These are phyloP conservation scores for Cutaneotrichosporon dermatis DNA, from an alignment of 1,284 basidiomycete species.

Conservation along the genomic window DNA sequence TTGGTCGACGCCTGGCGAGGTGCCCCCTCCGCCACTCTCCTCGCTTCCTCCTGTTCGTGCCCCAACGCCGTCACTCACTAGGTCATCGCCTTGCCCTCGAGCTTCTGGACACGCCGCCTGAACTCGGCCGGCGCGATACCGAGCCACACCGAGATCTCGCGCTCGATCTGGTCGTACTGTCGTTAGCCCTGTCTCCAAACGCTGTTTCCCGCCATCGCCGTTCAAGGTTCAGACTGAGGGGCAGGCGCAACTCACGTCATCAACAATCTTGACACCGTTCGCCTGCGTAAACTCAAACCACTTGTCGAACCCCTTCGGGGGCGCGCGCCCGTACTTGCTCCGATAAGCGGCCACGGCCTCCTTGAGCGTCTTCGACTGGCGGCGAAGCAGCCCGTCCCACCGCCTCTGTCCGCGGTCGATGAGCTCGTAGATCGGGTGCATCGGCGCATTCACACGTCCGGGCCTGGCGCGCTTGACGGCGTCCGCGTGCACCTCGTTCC, in stretches of 20 bases:
- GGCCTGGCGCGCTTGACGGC: conserved; percentile 7
- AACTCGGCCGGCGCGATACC: conserved; percentile 41
- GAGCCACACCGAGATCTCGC: conserved; percentile 41
- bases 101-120: conserved; percentile 52
- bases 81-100: conserved; percentile 21
- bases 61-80: conserved; percentile 26
- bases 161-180: conserved; percentile 45
- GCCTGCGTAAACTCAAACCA: conserved; percentile 46
- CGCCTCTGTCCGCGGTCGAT: conserved; percentile 32
- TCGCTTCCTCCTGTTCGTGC: too few species aligned
- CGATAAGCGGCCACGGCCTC: conserved; percentile 49
- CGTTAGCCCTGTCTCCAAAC: too few species aligned
- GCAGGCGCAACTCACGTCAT: conserved; percentile 26
- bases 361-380: conserved; percentile 45
- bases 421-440: conserved; percentile 43
- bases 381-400: conserved; percentile 36
- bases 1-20: not conserved
- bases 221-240: too few species aligned
- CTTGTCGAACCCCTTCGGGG: conserved; percentile 51
- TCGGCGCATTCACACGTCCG: conserved; percentile 2
- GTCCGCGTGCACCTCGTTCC: conserved; percentile 23
- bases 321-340: conserved; percentile 45
- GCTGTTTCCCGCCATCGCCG: too few species aligned
- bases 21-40: not conserved
- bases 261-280: conserved; percentile 48